Conservation (phyloP, 2,329 filamentous ascomycete genomes). For the Achaetomium macrosporum region DNA sequence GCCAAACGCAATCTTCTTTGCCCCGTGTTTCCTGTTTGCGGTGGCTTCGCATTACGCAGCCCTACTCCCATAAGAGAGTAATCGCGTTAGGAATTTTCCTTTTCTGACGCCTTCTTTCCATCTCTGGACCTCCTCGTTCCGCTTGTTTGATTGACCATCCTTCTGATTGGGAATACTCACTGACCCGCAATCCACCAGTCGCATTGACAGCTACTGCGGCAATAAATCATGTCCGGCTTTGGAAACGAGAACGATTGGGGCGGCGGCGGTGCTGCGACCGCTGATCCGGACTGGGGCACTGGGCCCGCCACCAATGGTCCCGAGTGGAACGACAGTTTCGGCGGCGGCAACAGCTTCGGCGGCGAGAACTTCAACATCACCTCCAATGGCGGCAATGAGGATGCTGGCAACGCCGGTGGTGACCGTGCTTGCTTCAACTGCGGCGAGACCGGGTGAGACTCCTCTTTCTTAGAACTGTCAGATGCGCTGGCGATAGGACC, state of each 20-base stretch:
- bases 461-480: neutral
- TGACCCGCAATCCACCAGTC: no score
- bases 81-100: no score
- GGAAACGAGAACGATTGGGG: slow-evolving; percentile 4
- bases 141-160: no score
- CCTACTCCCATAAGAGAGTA: no score
- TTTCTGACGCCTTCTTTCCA: no score
- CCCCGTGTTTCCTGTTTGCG: neutral
- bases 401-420: slow-evolving; percentile 28
- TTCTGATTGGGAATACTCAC: no score
- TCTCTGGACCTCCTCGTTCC: no score
- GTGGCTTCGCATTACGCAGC: no score
- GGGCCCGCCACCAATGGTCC: neutral
- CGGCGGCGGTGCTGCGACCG: neutral
- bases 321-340: slow-evolving; percentile 5
- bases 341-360: slow-evolving; percentile 15
- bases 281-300: neutral
- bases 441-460: slow-evolving; percentile 43
- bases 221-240: no score
- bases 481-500: slow-evolving; percentile 8
- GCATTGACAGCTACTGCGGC: no score
- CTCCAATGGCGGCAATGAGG: slow-evolving; percentile 14
- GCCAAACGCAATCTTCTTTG: neutral
- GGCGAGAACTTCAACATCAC: slow-evolving; percentile 6
- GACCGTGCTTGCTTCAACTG: slow-evolving; percentile 52